Evolutionary conservation across 2,329 filamentous ascomycete genomes (phyloP), one percentile per base, ranked within the genome.

Genomic region (Aspergillus sp.): DNA sequence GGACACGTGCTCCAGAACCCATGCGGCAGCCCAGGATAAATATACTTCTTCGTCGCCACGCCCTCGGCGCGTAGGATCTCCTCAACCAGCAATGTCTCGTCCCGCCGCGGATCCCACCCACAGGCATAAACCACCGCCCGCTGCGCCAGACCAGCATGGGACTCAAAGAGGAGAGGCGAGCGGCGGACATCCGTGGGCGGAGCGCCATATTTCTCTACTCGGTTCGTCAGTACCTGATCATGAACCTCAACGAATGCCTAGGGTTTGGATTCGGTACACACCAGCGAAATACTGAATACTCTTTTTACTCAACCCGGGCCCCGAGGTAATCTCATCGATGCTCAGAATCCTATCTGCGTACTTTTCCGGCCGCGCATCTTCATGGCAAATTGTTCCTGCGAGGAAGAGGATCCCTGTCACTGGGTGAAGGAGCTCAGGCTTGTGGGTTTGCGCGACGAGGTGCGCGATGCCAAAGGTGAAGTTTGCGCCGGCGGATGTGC

Each of bases 401-500:
- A 81, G 78, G 34, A 84, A 79, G 31, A 80, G 78, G 11, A 79
- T 68, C 0, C 81, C 82, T 0, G 82, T 84, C 9, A 85, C 73
- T 74, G 1, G 81, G 80, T 0, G 69, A 63, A 6, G 82, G 69
- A 0, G 72, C 71, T 41, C 78, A 17, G 28, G 22, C 38, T 34
- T 41, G 31, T 23, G 19, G 38, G 11, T 76, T 23, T 57, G 47
- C 4, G 77, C 75, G 5, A 79, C 76, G 0, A 79, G 64, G 56
- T 83, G 78, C 0, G 80, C 75, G 0, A 84, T 74, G 0, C 80
- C 80, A 0, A 79, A 79, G 0, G 81, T 76, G 59, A 85, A 78
- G 66, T 84, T 84, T n/a, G 80, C 83, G 4, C 83, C 83, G 0
- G 82, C 82, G 2, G 80, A 83, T 5, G 78, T 81, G 19, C 83